Conservation (phyloP, 202 grass and related monocot genomes). For the Zoysia matrella region DNA sequence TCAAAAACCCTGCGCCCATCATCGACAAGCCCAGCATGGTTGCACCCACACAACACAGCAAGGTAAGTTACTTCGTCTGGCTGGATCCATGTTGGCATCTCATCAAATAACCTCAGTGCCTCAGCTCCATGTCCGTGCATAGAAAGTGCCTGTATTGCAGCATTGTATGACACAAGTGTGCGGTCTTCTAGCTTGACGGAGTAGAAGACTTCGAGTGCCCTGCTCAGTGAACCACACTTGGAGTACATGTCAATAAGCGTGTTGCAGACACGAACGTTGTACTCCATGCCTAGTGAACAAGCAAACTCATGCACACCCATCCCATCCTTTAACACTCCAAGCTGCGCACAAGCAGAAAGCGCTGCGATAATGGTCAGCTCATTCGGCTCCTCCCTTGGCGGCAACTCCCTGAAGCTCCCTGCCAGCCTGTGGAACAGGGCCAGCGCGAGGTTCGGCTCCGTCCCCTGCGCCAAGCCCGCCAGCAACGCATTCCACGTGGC, state of each 20-base stretch:
- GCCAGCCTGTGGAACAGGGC: too few species aligned
- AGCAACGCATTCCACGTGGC: conserved; percentile 74
- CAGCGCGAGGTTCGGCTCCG: conserved; percentile 55
- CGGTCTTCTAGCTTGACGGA: conserved; percentile 46
- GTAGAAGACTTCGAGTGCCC: conserved; percentile 64
- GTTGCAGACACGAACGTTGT: conserved; percentile 61
- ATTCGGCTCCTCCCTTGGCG: too few species aligned
- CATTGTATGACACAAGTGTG: conserved; percentile 79
- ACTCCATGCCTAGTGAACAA: conserved; percentile 31
- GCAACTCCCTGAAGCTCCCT: too few species aligned
- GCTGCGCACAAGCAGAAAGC: conserved; percentile 72
- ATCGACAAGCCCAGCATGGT: conserved; percentile 80
- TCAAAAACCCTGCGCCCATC: conserved; percentile 69
- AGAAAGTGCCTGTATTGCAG: conserved; percentile 62
- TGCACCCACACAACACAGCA: conserved; percentile 69
- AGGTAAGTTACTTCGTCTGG: conserved; percentile 80
- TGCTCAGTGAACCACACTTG: conserved; percentile 74
- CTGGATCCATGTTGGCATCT: conserved; percentile 59
- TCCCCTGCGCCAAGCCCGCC: conserved; percentile 61
- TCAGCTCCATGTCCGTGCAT: conserved; percentile 64
- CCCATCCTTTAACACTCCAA: conserved; percentile 59
- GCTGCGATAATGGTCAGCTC: conserved; percentile 63
- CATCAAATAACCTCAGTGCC: conserved; percentile 73
- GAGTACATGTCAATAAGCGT: conserved; percentile 86
- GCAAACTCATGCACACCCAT: conserved; percentile 58